phyloP scores from a whole-genome alignment of 2,329 filamentous ascomycete species.

The Leptographium radiaticola region DNA sequence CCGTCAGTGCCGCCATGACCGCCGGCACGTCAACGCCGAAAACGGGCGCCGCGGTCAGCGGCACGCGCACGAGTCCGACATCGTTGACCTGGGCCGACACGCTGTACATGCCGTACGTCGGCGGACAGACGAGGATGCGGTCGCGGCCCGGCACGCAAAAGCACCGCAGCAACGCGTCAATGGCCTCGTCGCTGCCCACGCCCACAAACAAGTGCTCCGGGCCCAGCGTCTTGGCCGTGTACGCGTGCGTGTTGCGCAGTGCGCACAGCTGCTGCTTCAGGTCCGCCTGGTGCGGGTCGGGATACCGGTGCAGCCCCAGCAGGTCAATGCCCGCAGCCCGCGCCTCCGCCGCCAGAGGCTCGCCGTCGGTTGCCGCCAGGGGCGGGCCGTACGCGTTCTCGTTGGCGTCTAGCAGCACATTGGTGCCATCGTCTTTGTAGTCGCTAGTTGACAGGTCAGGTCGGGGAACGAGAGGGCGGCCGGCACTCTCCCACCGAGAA shows the following conservation, averaged over 20 bases:
- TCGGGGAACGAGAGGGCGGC: constrained; percentile 16
- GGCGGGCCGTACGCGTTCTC: constrained; percentile 93
- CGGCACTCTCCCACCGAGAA: constrained; percentile 6
- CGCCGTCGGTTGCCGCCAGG: constrained; percentile 61
- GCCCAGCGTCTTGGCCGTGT: constrained; percentile 59
- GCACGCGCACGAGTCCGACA: constrained; percentile 73
- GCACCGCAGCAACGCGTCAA: constrained; percentile 83
- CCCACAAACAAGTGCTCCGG: constrained; percentile 87
- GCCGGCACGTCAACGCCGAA: constrained; percentile 64
- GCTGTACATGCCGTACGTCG: constrained; percentile 96
- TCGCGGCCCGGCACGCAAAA: constrained; percentile 84
- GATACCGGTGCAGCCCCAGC: constrained; percentile 79
- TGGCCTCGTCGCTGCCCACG: constrained; percentile 92
- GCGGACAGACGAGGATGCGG: constrained; percentile 86
- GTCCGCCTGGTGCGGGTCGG: constrained; percentile 82
- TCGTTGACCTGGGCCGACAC: constrained; percentile 95
- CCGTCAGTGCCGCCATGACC: constrained; percentile 48
- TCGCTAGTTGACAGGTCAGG: constrained; percentile 44
- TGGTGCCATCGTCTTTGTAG: constrained; percentile 96
- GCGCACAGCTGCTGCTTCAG: constrained; percentile 80
- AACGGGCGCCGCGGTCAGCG: constrained; percentile 54
- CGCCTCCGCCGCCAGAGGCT: constrained; percentile 56
- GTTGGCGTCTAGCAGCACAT: constrained; percentile 92
- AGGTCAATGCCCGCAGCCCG: constrained; percentile 52
- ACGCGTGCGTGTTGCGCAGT: constrained; percentile 72